phyloP scores from a whole-genome alignment of 371 early-diverging fungal genomes.

The Actinomucor elegans region DNA sequence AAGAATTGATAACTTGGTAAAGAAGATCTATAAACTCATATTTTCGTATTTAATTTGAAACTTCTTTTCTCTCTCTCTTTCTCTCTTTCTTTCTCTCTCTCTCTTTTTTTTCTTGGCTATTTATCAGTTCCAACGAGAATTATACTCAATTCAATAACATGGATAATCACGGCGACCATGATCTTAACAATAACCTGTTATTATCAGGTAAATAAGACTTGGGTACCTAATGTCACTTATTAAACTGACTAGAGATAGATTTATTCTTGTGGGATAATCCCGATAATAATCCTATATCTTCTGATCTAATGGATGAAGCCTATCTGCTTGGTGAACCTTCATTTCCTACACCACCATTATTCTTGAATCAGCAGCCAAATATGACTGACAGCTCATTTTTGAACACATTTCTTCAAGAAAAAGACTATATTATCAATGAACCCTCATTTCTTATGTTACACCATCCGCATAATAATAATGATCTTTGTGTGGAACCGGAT shows the following conservation, averaged over 20 bases:
- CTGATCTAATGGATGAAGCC: background rate
- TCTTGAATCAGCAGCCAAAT: too few species aligned
- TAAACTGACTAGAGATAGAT: background rate
- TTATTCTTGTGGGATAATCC: slow-evolving; percentile 10
- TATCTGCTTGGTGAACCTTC: background rate
- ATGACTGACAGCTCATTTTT: too few species aligned
- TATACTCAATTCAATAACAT: background rate
- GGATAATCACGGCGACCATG: background rate
- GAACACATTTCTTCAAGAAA: slow-evolving; percentile 5
- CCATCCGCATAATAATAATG: slow-evolving; percentile 1
- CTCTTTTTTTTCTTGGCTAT: background rate
- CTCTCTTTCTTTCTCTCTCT: background rate
- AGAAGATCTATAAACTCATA: too few species aligned
- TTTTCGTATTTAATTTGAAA: too few species aligned
- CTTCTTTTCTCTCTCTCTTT: background rate
- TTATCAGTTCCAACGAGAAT: background rate
- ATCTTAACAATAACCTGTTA: background rate
- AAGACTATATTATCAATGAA: background rate
- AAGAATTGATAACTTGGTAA: too few species aligned
- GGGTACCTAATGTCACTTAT: background rate
- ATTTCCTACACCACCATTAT: too few species aligned
- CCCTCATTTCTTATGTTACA: slow-evolving; percentile 1
- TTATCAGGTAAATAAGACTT: slow-evolving; percentile 7
- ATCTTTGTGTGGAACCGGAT: background rate
- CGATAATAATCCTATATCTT: background rate